phyloP scores from a whole-genome alignment of 2,329 filamentous ascomycete species.

The Aureobasidium subglaciale region DNA sequence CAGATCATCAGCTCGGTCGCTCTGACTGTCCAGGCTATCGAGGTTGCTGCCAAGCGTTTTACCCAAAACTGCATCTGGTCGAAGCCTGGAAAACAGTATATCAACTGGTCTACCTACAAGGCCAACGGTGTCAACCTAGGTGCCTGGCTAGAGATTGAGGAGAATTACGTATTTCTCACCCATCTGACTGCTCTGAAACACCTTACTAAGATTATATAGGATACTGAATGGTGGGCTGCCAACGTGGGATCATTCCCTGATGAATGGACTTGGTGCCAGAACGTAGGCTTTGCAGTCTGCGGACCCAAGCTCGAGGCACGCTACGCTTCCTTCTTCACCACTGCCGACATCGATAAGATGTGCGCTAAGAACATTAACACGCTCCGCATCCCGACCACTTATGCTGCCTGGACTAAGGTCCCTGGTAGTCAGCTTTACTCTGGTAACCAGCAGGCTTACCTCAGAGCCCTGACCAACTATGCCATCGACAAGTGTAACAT shows the following conservation, averaged over 20 bases:
- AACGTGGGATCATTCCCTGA: conserved; percentile 22
- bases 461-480: conserved; percentile 29
- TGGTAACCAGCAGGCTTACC: conserved; percentile 27
- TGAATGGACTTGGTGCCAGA: conserved; percentile 31
- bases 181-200: conserved; percentile 21
- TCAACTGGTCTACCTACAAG: conserved; percentile 21
- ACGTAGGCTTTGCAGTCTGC: conserved; percentile 27
- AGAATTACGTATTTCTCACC: not conserved
- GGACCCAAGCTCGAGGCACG: conserved; percentile 25
- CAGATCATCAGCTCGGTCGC: not conserved
- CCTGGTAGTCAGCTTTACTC: conserved; percentile 29
- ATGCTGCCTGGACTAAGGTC: conserved; percentile 32
- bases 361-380: conserved; percentile 27
- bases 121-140: conserved; percentile 26
- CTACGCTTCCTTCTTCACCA: conserved; percentile 28
- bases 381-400: conserved; percentile 32
- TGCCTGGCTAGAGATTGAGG: conserved; percentile 30
- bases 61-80: conserved; percentile 19
- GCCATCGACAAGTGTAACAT: conserved; percentile 31
- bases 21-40: conserved; percentile 7
- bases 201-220: not conserved
- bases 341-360: conserved; percentile 28
- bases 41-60: conserved; percentile 22
- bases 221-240: conserved; percentile 15
- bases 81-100: conserved; percentile 13